Conservation (phyloP, 2,329 filamentous ascomycete species). For the Dissoconium aciculare region DNA sequence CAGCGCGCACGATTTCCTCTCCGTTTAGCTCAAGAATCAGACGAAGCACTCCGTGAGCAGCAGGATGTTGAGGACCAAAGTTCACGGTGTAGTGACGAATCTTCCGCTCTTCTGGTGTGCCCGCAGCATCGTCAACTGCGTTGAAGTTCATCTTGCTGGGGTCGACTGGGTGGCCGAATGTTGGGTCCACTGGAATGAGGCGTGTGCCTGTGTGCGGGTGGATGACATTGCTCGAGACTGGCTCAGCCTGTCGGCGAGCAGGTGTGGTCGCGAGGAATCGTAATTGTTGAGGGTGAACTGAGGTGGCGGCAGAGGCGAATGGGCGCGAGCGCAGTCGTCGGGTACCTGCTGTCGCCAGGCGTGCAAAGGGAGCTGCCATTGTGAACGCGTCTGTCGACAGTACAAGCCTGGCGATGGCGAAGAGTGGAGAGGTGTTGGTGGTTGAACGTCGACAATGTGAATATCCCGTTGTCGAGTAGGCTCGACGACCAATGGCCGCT, state of each 20-base stretch:
- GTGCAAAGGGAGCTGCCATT: constrained; percentile 59
- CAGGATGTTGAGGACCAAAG: constrained; percentile 96
- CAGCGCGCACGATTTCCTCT: constrained; percentile 90
- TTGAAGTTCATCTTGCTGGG: constrained; percentile 32
- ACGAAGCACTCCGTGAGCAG: constrained; percentile 92
- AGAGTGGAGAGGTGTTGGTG: constrained; percentile 4
- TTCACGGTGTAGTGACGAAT: constrained; percentile 99
- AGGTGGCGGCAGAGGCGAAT: constrained; percentile 27
- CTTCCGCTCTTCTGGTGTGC: constrained; percentile 52
- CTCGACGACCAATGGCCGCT: no score
- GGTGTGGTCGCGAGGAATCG: constrained; percentile 53
- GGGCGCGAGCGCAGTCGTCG: constrained; percentile 47
- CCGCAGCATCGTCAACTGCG: constrained; percentile 31
- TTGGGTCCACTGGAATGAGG: constrained; percentile 49
- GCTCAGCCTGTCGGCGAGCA: constrained; percentile 47
- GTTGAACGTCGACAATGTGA: no score
- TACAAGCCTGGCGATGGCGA: no score
- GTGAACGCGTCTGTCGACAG: constrained; percentile 18
- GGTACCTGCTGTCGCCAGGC: constrained; percentile 49
- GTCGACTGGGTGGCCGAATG: constrained; percentile 41
- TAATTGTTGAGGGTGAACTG: constrained; percentile 24
- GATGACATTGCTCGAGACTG: constrained; percentile 19
- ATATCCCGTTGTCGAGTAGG: no score
- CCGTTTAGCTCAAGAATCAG: constrained; percentile 95
- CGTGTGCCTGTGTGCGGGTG: constrained; percentile 39